A percentile compares a stretch with the other conserved stretches of the same genome.
Conservation (phyloP, 371 early-diverging fungal genomes). For the Rhizomucor pusillus region DNA sequence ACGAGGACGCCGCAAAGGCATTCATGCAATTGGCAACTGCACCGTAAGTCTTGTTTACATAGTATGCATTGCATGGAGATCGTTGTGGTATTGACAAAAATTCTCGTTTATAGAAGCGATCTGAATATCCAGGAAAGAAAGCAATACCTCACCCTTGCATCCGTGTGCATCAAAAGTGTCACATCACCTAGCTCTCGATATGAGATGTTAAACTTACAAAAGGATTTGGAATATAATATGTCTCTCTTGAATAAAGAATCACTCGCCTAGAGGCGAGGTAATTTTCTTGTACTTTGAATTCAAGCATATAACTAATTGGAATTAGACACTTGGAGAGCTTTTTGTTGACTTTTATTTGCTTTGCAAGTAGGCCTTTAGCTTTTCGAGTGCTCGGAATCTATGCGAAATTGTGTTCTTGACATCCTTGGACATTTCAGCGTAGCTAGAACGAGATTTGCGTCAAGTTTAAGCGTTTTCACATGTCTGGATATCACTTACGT, state of each 20-base stretch:
- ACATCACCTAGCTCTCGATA: conserved; percentile 9
- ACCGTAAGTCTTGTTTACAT: conserved; percentile 19
- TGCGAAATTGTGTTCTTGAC: conserved; percentile 92
- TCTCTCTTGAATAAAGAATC: no score
- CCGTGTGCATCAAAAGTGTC: conserved; percentile 17
- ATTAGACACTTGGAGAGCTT: no score
- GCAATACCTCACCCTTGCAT: conserved; percentile 13
- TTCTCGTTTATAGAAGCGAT: no score
- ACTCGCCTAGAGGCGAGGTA: no score
- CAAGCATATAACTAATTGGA: no score
- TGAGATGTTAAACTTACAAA: conserved; percentile 13
- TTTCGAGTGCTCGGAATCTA: conserved; percentile 74
- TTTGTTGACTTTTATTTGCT: neutral
- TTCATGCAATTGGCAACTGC: conserved; percentile 15
- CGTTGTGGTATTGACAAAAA: neutral
- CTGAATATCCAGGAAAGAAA: conserved; percentile 9
- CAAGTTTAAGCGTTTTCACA: neutral
- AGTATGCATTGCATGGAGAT: neutral
- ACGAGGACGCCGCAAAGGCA: conserved; percentile 28
- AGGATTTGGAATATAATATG: conserved; percentile 1
- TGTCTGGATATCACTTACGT: conserved; percentile 49
- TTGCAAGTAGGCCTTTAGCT: conserved; percentile 57
- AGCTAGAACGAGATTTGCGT: conserved; percentile 42
- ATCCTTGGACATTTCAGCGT: conserved; percentile 86
- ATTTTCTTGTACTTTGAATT: no score